phyloP scores from a whole-genome alignment of 495 filamentous ascomycete genomes.

The Penicillium steckii region DNA sequence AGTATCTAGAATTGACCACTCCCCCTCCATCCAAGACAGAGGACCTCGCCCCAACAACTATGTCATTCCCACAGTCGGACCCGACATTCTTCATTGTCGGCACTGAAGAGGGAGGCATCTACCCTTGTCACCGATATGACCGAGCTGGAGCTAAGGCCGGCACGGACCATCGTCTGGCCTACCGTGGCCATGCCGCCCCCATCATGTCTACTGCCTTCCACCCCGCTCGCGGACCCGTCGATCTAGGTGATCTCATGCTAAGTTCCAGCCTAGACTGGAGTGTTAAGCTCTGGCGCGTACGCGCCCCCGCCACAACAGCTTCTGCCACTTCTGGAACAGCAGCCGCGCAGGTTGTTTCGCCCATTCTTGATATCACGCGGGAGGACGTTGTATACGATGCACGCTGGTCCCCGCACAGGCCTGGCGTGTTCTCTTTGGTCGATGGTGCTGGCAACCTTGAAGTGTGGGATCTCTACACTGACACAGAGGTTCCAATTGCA shows the following conservation, averaged over 20 bases:
- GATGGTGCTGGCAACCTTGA: constrained; percentile 93
- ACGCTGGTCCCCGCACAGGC: constrained; percentile 86
- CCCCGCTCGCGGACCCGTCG: constrained; percentile 82
- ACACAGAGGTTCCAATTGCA: constrained; percentile 86
- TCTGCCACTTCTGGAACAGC: constrained; percentile 40
- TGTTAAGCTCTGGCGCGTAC: constrained; percentile 93
- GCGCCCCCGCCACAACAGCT: constrained; percentile 58
- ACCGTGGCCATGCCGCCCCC: constrained; percentile 84
- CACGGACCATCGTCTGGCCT: constrained; percentile 80
- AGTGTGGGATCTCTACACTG: constrained; percentile 90
- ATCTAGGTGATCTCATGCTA: constrained; percentile 93
- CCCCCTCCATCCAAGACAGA: constrained; percentile 90
- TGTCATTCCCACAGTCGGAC: constrained; percentile 93
- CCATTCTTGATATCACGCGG: constrained; percentile 82
- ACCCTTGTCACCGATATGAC: constrained; percentile 95
- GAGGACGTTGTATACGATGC: constrained; percentile 98
- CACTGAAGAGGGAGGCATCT: constrained; percentile 93
- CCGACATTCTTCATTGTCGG: constrained; percentile 97
- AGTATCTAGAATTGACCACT: constrained; percentile 79
- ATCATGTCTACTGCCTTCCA: constrained; percentile 97
- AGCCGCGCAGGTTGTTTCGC: constrained; percentile 51
- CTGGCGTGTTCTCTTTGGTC: constrained; percentile 89
- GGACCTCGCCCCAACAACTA: constrained; percentile 92
- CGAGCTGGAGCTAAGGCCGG: constrained; percentile 95
- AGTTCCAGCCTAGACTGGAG: constrained; percentile 90